These are phyloP conservation scores for Amauroascus niger DNA, from an alignment of 2,329 filamentous ascomycete species.

Conservation along the genomic window DNA sequence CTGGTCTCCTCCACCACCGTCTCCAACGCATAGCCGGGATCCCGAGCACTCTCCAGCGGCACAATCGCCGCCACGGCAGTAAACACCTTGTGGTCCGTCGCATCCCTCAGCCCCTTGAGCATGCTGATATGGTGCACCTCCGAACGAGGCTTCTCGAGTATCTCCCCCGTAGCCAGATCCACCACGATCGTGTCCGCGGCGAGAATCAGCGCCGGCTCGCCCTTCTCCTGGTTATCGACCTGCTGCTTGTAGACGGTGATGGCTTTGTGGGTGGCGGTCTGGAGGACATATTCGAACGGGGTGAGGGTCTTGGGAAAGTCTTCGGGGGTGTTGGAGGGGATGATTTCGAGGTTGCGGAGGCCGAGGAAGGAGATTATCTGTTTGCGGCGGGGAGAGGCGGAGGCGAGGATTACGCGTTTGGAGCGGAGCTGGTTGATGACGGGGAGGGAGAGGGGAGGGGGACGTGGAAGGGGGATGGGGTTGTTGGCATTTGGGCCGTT, in stretches of 20 bases:
- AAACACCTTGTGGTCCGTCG: conserved; percentile 66
- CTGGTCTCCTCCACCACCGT: conserved; percentile 79
- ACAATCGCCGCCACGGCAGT: conserved; percentile 78
- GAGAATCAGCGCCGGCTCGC: conserved; percentile 75
- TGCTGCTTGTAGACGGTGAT: conserved; percentile 59
- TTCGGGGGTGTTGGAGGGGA: conserved; percentile 74
- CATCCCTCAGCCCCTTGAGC: conserved; percentile 72
- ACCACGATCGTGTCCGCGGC: conserved; percentile 88
- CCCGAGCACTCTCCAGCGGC: conserved; percentile 66
- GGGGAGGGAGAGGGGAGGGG: conserved; percentile 63
- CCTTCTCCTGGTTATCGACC: conserved; percentile 45
- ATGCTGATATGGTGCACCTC: conserved; percentile 75
- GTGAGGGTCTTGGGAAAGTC: conserved; percentile 70
- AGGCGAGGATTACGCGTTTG: conserved; percentile 80
- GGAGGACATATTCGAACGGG: conserved; percentile 82
- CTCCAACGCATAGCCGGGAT: conserved; percentile 78
- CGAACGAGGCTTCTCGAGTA: conserved; percentile 82
- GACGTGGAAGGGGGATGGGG: conserved; percentile 27
- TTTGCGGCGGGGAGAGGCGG: conserved; percentile 73
- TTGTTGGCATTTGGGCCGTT: conserved; percentile 1
- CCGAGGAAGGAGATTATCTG: conserved; percentile 72
- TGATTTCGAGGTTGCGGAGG: conserved; percentile 69
- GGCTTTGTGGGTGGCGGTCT: conserved; percentile 76
- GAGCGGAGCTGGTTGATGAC: conserved; percentile 65
- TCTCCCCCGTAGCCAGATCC: conserved; percentile 55